Conservation (phyloP, 1,139 yeast genomes). For the Debaryomyces sp. region DNA sequence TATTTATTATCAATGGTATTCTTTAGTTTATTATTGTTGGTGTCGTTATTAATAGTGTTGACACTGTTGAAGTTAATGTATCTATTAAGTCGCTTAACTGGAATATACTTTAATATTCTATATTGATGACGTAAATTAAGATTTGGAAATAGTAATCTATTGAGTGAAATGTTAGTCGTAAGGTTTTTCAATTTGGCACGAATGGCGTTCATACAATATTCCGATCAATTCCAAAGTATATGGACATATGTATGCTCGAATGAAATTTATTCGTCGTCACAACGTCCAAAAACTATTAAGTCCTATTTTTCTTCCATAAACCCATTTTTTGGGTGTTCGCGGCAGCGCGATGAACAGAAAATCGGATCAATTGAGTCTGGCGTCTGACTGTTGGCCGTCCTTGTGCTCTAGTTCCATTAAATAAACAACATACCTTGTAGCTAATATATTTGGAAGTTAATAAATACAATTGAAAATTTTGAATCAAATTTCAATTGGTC, state of each 20-base stretch:
- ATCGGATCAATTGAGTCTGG: not conserved
- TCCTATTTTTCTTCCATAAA: not conserved
- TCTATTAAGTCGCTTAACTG: constrained; percentile 3
- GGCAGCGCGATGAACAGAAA: not conserved
- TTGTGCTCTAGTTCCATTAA: not conserved
- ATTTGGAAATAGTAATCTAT: constrained; percentile 2
- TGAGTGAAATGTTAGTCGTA: constrained; percentile 10
- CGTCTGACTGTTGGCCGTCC: not conserved
- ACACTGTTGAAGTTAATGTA: constrained; percentile 4
- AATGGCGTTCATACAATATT: constrained; percentile 11
- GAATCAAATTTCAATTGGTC: not conserved
- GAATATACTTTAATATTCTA: constrained; percentile 2
- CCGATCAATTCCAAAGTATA: not conserved
- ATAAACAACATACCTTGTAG: constrained; percentile 1
- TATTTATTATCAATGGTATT: constrained; percentile 5
- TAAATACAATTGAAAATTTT: not conserved
- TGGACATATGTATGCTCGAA: not conserved
- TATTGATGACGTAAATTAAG: constrained; percentile 4
- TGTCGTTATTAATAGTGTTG: constrained; percentile 1
- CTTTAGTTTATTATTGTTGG: not conserved
- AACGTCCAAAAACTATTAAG: not conserved
- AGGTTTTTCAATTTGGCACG: constrained; percentile 7
- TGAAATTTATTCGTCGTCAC: not conserved
- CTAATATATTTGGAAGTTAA: constrained; percentile 1
- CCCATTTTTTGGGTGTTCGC: not conserved